phyloP scores from a whole-genome alignment of 768 basidiomycete genomes.

The Rhodosporidiobolus odoratus region DNA sequence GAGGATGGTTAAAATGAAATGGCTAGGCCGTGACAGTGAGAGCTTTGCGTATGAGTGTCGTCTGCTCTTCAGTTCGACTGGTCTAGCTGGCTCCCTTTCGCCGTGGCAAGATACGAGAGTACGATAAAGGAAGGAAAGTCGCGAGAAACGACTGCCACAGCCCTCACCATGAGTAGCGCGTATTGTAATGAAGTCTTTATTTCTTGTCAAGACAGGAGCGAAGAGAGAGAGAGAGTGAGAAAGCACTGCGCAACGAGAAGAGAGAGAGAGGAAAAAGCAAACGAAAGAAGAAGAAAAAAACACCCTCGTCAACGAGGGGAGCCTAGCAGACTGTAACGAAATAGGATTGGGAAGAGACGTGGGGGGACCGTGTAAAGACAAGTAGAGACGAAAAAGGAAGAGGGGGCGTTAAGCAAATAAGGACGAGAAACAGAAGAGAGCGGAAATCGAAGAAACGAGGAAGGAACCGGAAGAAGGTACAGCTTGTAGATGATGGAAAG shows the following conservation, averaged over 20 bases:
- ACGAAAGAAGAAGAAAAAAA: neutral
- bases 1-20: neutral
- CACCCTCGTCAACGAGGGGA: too few species aligned
- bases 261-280: neutral
- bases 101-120: too few species aligned
- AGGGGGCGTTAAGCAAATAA: neutral
- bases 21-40: too few species aligned
- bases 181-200: neutral
- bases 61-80: too few species aligned
- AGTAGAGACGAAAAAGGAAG: neutral
- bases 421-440: neutral
- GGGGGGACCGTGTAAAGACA: neutral
- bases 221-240: neutral
- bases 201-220: neutral
- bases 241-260: neutral
- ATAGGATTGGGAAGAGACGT: neutral
- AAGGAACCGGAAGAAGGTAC: neutral
- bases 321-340: too few species aligned
- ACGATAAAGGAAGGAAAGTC: too few species aligned
- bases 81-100: too few species aligned
- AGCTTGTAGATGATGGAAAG: neutral
- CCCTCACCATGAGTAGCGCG: too few species aligned
- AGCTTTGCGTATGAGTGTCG: too few species aligned
- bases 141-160: too few species aligned
- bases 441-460: neutral